Evolutionary conservation across 805 yeast species (phyloP), one percentile per base, ranked within the genome.

Genomic region (Barnettozyma vustinii): DNA sequence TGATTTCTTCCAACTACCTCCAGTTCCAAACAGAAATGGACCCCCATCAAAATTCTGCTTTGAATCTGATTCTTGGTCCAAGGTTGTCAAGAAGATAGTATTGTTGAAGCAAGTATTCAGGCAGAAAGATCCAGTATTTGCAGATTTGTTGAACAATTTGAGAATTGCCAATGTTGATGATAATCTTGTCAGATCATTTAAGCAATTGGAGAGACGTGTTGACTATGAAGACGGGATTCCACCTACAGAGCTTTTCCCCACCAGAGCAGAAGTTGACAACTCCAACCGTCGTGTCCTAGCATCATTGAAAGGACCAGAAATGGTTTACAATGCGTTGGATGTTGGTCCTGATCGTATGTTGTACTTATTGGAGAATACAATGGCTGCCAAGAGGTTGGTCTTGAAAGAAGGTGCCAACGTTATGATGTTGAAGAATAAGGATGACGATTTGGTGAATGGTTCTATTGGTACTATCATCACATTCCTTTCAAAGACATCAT

Each of bases 1-100:
- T n/a, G 99, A 94, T 67, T 91, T 92, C 63, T 91, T 85, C 66
- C 99, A 94, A 68, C 72, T 94, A 40, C 99, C 99, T 1, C 99
- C 99, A 0, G 95, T 94, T 7, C 70, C 75, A 10, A 65, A 65
- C 0, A 59, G 60, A 23, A 60, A 52, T 37, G 66, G 69, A 2
- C 62, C 62, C 30, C 58, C 66, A 4, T 62, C 73, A 1, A 63
- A 66, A 21, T 94, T 84, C 61, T 84, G 96, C 51, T 94, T 94
- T 60, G 86, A 90, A 58, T 75, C 89, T 9, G 62, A 69, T 3
- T 67, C 80, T 23, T 94, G 99, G 99, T 66, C 66, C 16, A 66
- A 65, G 26, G 77, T 80, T 7, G 74, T 94, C 40, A 67, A 76
- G 9, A 75, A 78, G 50, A 89, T 94, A 0, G 77, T 90, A 27